Conservation (phyloP, 192 early-diverging fungal genomes). For the Lobosporangium transversale region DNA sequence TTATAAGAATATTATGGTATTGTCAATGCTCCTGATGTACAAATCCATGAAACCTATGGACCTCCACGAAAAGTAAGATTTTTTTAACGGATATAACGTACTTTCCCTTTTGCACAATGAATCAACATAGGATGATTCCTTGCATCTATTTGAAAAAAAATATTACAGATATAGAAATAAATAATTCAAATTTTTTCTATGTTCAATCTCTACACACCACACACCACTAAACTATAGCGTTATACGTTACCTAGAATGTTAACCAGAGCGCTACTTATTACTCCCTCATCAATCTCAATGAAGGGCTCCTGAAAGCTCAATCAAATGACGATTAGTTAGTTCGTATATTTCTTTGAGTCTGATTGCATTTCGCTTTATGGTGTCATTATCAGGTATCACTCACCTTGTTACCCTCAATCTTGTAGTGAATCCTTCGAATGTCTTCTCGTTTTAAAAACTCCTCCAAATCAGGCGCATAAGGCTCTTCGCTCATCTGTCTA, state of each 20-base stretch:
- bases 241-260: conserved; percentile 55
- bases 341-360: no score
- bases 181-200: no score
- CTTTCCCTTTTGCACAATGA: conserved; percentile 96
- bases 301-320: conserved; percentile 60
- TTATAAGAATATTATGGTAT: not conserved
- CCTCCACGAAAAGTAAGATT: no score
- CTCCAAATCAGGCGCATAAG: conserved; percentile 71
- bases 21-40: no score
- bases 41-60: no score
- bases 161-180: no score
- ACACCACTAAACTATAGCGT: no score
- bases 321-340: not conserved
- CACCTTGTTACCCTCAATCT: conserved; percentile 90
- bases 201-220: no score
- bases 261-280: conserved; percentile 62
- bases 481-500: conserved; percentile 74
- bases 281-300: conserved; percentile 64
- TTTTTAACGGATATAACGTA: conserved; percentile 25
- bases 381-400: no score
- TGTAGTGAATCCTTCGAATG: conserved; percentile 83
- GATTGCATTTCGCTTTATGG: no score
- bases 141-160: conserved; percentile 35
- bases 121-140: conserved; percentile 76
- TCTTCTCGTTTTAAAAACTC: conserved; percentile 77